Percentiles rank a stretch among this genome's conserved stretches.
These are phyloP conservation scores for Quercus tomentella DNA, from an alignment of 331 rosid genomes.

Conservation along the genomic window DNA sequence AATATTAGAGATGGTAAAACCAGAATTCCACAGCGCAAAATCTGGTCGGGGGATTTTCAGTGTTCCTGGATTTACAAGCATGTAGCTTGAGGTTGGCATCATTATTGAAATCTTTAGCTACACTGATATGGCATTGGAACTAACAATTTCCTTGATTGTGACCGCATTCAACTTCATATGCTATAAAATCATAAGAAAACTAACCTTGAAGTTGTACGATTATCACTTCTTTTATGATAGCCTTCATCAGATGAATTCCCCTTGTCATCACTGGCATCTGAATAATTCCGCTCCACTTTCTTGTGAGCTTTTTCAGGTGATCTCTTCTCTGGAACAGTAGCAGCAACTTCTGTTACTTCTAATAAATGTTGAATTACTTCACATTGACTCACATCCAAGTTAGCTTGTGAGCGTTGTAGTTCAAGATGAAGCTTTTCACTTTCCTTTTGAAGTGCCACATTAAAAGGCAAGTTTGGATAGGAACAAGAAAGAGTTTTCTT, in stretches of 20 bases:
- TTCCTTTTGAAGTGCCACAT: conserved; percentile 77
- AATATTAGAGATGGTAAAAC: conserved; percentile 11
- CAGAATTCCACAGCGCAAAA: conserved; percentile 7
- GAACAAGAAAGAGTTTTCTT: conserved; percentile 92
- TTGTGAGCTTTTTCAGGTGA: conserved; percentile 50
- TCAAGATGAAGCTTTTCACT: conserved; percentile 88
- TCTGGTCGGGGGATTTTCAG: background rate
- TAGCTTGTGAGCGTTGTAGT: conserved; percentile 81
- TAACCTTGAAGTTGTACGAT: conserved; percentile 51
- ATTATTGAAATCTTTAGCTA: background rate
- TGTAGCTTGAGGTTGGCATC: conserved; percentile 10
- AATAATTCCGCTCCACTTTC: conserved; percentile 46
- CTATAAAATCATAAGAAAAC: conserved; percentile 4
- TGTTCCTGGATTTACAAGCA: conserved; percentile 10
- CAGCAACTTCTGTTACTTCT: conserved; percentile 79
- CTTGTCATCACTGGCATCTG: conserved; percentile 41
- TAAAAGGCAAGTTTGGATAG: conserved; percentile 80
- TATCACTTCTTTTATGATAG: conserved; percentile 37
- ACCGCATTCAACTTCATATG: background rate
- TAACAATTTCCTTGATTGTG: background rate
- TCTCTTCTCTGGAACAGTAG: conserved; percentile 48
- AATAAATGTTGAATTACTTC: conserved; percentile 85
- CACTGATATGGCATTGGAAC: background rate
- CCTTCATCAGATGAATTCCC: conserved; percentile 54
- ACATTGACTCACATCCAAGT: conserved; percentile 76